These are phyloP conservation scores for Fusarium lateritium DNA, from an alignment of 2,329 filamentous ascomycete genomes.

Conservation along the genomic window DNA sequence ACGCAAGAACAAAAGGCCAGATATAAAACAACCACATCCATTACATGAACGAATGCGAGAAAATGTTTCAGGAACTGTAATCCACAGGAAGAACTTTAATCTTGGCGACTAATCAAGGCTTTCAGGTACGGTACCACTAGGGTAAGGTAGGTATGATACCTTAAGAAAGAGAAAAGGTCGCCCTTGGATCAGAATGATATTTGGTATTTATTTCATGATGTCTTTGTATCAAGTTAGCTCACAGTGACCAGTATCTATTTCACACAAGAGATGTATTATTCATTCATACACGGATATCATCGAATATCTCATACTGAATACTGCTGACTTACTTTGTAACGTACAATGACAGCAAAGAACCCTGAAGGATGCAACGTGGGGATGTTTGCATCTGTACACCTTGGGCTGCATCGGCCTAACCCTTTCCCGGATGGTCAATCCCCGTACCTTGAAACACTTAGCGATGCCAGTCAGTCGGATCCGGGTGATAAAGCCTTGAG, in stretches of 20 bases:
- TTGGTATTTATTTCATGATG: not conserved
- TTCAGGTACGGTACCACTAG: not conserved
- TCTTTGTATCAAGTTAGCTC: too few species aligned
- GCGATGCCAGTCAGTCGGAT: conserved; percentile 1
- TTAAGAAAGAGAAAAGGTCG: too few species aligned
- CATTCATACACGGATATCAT: not conserved
- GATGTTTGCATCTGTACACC: not conserved
- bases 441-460: conserved; percentile 17
- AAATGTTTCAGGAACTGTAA: not conserved
- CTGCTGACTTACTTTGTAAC: not conserved
- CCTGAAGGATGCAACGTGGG: conserved; percentile 2
- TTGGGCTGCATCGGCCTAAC: conserved; percentile 7
- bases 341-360: conserved; percentile 3
- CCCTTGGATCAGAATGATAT: not conserved
- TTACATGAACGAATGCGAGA: not conserved
- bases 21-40: not conserved
- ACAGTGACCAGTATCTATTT: too few species aligned
- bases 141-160: too few species aligned
- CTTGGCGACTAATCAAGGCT: not conserved
- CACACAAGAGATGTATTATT: too few species aligned
- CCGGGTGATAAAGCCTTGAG: not conserved
- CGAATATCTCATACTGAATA: not conserved
- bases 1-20: not conserved
- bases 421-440: conserved; percentile 20
- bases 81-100: not conserved